Evolutionary conservation across 106 monocot genomes (phyloP).

Genomic region (Allium sativum): DNA sequence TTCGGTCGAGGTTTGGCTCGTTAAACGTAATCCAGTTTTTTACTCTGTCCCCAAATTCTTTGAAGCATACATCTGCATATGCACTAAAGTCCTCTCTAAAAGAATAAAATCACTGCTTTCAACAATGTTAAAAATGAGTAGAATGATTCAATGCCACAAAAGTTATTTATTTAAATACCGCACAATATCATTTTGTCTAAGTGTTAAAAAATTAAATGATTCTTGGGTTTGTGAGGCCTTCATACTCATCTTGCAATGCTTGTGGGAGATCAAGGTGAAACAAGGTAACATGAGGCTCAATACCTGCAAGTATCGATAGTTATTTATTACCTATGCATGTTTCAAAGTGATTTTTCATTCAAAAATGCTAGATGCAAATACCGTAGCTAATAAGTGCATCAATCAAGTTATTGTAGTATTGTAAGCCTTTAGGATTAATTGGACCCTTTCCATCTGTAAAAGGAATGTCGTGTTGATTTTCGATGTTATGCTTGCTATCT

Average conservation of each 20-base stretch:
- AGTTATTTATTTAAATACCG: too few relatives aligned
- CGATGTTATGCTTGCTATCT: too few relatives aligned
- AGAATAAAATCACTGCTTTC: too few relatives aligned
- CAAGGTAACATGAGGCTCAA: conserved; percentile 20
- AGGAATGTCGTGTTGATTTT: too few relatives aligned
- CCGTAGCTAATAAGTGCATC: conserved; percentile 30
- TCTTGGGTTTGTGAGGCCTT: conserved; percentile 5
- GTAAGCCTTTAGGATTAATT: conserved; percentile 34
- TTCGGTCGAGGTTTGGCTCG: conserved; percentile 35
- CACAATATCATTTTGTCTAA: too few relatives aligned
- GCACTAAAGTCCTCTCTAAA: conserved; percentile 44
- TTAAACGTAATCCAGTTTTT: conserved; percentile 42
- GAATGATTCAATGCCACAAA: too few relatives aligned
- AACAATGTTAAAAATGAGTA: too few relatives aligned
- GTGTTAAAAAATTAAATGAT: conserved; percentile 3
- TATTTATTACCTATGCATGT: too few relatives aligned
- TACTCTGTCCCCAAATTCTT: conserved; percentile 51
- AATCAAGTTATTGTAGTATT: conserved; percentile 35
- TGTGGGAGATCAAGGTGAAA: conserved; percentile 8
- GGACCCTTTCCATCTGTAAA: conserved; percentile 26
- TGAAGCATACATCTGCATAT: conserved; percentile 47
- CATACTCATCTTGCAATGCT: conserved; percentile 8
- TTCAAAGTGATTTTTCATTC: too few relatives aligned
- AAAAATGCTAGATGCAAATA: too few relatives aligned
- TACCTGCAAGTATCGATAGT: conserved; percentile 9